Conservation (phyloP, 2,329 filamentous ascomycete genomes). For the Colletotrichum orbiculare region DNA sequence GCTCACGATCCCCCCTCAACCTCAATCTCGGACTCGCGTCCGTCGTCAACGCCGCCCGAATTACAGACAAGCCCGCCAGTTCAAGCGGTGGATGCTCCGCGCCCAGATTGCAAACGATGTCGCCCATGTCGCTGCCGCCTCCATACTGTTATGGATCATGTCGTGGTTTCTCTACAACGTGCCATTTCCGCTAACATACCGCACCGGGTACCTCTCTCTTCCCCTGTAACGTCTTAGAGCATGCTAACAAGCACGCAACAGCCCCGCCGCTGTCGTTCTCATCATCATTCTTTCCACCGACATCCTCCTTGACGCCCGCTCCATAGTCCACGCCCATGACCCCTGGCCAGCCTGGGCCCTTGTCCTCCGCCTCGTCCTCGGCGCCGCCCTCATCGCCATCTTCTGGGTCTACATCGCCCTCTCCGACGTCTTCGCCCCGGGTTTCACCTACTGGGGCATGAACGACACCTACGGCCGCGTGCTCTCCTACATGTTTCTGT, state of each 20-base stretch:
- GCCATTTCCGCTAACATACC: constrained; percentile 35
- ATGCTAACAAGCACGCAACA: constrained; percentile 29
- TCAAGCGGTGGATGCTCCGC: constrained; percentile 32
- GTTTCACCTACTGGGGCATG: constrained; percentile 52
- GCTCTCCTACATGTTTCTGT: constrained; percentile 51
- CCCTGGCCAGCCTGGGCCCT: constrained; percentile 48
- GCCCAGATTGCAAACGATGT: constrained; percentile 45
- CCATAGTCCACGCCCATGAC: constrained; percentile 45
- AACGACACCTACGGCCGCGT: constrained; percentile 42
- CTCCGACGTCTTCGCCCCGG: constrained; percentile 49
- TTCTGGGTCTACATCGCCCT: constrained; percentile 49
- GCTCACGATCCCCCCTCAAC: constrained; percentile 46
- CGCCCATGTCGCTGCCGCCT: constrained; percentile 45
- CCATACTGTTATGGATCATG: constrained; percentile 47
- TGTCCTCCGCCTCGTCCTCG: constrained; percentile 44
- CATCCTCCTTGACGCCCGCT: constrained; percentile 49
- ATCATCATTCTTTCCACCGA: constrained; percentile 47
- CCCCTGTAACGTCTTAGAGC: background rate
- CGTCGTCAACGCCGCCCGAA: constrained; percentile 18
- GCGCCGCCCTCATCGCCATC: constrained; percentile 47
- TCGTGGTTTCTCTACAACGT: constrained; percentile 46
- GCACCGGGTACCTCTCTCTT: constrained; percentile 28
- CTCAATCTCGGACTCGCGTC: constrained; percentile 28
- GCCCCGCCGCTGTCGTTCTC: constrained; percentile 45
- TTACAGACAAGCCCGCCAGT: constrained; percentile 20